Conservation (phyloP, 1,284 basidiomycete genomes). For the Sporisorium iseilematis-ciliati region DNA sequence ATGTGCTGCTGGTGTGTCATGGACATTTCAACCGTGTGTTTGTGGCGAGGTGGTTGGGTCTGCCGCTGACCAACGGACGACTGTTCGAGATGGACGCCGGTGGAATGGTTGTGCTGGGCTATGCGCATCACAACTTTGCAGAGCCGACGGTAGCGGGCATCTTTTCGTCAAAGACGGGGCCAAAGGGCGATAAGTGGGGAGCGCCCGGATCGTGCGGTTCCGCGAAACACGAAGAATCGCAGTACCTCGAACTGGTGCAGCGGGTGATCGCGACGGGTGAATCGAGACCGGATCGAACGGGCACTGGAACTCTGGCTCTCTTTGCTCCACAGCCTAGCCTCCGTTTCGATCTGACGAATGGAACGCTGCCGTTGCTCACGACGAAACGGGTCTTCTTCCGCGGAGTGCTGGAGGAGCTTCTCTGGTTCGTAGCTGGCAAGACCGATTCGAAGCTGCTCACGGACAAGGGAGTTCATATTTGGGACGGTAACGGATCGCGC, state of each 20-base stretch:
- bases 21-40: conserved; percentile 68
- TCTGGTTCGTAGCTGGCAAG: conserved; percentile 91
- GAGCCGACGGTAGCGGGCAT: conserved; percentile 66
- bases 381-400: conserved; percentile 94
- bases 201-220: conserved; percentile 14
- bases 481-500: conserved; percentile 94
- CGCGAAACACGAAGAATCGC: conserved; percentile 60
- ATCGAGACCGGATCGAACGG: conserved; percentile 61
- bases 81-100: conserved; percentile 66
- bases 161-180: conserved; percentile 62
- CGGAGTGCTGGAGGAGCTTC: conserved; percentile 91
- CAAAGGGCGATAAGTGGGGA: conserved; percentile 32
- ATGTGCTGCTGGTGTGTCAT: conserved; percentile 65
- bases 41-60: conserved; percentile 63
- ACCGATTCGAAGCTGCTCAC: conserved; percentile 85
- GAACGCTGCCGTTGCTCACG: conserved; percentile 83
- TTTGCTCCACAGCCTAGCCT: conserved; percentile 65
- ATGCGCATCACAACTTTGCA: conserved; percentile 63
- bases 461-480: conserved; percentile 91
- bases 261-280: conserved; percentile 62
- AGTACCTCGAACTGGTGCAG: conserved; percentile 65
- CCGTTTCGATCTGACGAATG: conserved; percentile 56
- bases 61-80: conserved; percentile 57
- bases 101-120: conserved; percentile 65
- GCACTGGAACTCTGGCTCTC: conserved; percentile 65